Evolutionary conservation across 1,284 basidiomycete species (phyloP).

Genomic region (Cerioporus squamosus): DNA sequence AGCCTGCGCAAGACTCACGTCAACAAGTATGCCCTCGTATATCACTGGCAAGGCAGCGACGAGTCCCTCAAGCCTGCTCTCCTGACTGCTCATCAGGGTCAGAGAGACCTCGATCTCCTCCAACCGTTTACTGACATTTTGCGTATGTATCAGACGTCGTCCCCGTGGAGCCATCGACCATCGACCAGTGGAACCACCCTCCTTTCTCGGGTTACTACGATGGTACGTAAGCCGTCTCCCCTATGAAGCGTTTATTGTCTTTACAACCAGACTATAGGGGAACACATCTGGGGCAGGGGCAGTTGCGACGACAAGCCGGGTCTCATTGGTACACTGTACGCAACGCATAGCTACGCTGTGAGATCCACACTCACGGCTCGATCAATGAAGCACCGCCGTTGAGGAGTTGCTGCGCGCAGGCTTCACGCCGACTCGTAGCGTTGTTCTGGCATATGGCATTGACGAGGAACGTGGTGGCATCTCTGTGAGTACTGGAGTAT

Average conservation of each 20-base stretch:
- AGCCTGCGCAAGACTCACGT: conserved; percentile 57
- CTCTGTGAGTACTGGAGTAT: conserved; percentile 37
- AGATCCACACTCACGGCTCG: background rate
- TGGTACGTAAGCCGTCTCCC: conserved; percentile 24
- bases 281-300: conserved; percentile 69
- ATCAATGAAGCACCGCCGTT: conserved; percentile 46
- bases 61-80: conserved; percentile 63
- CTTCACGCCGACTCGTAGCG: conserved; percentile 54
- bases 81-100: conserved; percentile 70
- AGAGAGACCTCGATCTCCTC: background rate
- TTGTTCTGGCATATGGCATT: conserved; percentile 69
- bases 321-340: conserved; percentile 59
- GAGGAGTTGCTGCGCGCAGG: conserved; percentile 57
- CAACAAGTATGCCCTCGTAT: conserved; percentile 69
- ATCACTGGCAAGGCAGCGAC: conserved; percentile 65
- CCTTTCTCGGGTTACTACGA: conserved; percentile 41
- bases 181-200: conserved; percentile 50
- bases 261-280: conserved; percentile 35
- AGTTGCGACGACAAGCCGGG: conserved; percentile 67
- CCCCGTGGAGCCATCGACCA: conserved; percentile 55
- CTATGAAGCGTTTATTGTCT: background rate
- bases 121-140: background rate
- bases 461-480: conserved; percentile 70
- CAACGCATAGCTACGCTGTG: background rate
- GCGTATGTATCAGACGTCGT: conserved; percentile 51